These are phyloP conservation scores for Mycena albidolilacea DNA, from an alignment of 768 basidiomycete genomes.

Conservation along the genomic window DNA sequence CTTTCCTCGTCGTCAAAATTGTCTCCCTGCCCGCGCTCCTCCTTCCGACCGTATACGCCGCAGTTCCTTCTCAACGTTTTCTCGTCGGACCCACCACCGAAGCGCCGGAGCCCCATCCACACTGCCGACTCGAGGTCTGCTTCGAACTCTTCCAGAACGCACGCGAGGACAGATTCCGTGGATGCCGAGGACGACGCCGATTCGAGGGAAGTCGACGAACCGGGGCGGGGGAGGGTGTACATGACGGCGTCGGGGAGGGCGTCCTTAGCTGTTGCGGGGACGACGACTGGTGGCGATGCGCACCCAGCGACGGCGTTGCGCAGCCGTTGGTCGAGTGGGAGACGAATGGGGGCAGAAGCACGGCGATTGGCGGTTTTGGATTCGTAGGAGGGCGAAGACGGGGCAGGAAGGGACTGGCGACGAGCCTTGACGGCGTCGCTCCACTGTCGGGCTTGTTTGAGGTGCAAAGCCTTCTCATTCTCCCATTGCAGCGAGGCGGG, in stretches of 20 bases:
- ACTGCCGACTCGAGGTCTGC: not conserved
- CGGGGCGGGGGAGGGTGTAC: not conserved
- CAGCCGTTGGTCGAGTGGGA: not conserved
- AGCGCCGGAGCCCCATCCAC: not conserved
- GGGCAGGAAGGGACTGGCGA: not conserved
- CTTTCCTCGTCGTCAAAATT: not conserved
- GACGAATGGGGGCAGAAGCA: not conserved
- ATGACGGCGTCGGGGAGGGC: not conserved
- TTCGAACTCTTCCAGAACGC: not conserved
- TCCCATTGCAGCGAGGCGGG: slow-evolving; percentile 5
- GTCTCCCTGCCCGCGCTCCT: not conserved
- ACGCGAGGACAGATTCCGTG: too few species aligned
- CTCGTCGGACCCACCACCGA: not conserved
- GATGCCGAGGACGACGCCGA: not conserved
- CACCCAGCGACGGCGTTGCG: not conserved
- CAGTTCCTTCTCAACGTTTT: not conserved
- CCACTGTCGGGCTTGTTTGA: not conserved
- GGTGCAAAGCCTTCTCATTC: not conserved
- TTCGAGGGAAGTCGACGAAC: not conserved
- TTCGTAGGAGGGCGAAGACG: too few species aligned
- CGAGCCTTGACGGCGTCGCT: not conserved
- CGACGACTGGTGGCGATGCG: not conserved
- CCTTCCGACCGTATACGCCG: not conserved
- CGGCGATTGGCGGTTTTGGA: not conserved
- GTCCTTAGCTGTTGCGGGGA: not conserved